These are phyloP conservation scores for Nitzschia palea DNA, from an alignment of 108 stramenopile genomes.

Conservation along the genomic window DNA sequence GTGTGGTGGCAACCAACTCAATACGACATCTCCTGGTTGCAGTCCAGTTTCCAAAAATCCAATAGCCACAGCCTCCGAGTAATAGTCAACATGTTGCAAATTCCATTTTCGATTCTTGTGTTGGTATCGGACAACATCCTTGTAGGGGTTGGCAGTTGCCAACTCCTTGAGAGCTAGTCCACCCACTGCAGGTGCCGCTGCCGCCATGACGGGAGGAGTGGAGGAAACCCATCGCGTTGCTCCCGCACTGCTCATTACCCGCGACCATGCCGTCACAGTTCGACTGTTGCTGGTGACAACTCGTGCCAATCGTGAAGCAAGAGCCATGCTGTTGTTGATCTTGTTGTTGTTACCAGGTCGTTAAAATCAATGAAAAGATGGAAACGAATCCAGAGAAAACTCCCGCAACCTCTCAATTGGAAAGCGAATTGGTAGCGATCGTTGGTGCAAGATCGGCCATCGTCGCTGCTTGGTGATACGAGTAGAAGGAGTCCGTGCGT, in stretches of 20 bases:
- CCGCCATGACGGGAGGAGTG: background rate
- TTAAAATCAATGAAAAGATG: too few species aligned
- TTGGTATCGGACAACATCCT: conserved; percentile 83
- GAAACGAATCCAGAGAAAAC: too few species aligned
- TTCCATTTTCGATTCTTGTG: conserved; percentile 88
- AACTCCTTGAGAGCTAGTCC: conserved; percentile 37
- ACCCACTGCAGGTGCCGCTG: conserved; percentile 8
- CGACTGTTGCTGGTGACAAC: background rate
- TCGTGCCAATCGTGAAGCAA: conserved; percentile 29
- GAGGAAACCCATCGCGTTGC: background rate
- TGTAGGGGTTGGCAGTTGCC: conserved; percentile 71
- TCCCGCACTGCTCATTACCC: background rate
- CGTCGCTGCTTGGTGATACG: too few species aligned
- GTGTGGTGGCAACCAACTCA: conserved; percentile 78
- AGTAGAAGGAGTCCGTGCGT: too few species aligned
- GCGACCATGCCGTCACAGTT: conserved; percentile 3
- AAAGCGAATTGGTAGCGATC: too few species aligned
- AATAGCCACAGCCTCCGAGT: conserved; percentile 76
- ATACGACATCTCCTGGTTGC: conserved; percentile 84
- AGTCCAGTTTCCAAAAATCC: conserved; percentile 83
- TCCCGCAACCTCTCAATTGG: too few species aligned
- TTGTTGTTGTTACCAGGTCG: too few species aligned
- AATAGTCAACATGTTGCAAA: conserved; percentile 73
- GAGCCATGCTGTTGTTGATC: conserved; percentile 24
- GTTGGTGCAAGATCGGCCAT: too few species aligned